Percentiles rank a stretch among this genome's conserved stretches.
Conservation (phyloP, 2,329 filamentous ascomycete species). For the Botrytis elliptica region DNA sequence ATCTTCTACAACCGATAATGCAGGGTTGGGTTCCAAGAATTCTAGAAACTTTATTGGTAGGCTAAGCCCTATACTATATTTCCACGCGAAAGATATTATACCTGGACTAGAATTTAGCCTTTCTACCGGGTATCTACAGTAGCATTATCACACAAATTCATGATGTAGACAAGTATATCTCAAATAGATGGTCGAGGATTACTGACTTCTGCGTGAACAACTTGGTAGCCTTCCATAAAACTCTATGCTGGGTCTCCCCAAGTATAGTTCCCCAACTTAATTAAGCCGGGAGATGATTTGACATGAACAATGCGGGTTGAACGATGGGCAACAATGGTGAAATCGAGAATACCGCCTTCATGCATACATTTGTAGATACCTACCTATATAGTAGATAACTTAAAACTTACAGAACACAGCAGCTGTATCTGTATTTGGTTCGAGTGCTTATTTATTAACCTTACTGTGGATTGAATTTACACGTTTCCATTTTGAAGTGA, state of each 20-base stretch:
- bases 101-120: not conserved
- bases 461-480: conserved; percentile 2
- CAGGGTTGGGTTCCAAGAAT: not conserved
- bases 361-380: not conserved
- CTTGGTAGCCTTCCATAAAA: not conserved
- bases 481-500: conserved; percentile 15
- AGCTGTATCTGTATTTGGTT: not conserved
- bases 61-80: conserved; percentile 8
- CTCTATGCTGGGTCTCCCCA: not conserved
- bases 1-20: not conserved
- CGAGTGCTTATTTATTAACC: not conserved
- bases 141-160: not conserved
- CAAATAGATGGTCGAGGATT: not conserved
- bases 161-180: not conserved
- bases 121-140: not conserved
- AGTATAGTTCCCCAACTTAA: not conserved
- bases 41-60: not conserved
- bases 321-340: not conserved
- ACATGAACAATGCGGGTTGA: not conserved
- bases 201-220: not conserved
- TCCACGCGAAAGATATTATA: not conserved
- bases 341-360: not conserved
- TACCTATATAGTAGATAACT: not conserved
- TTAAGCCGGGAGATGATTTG: not conserved
- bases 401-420: not conserved